phyloP scores from a whole-genome alignment of 768 basidiomycete species.

The Naganishia vaughanmartiniae region DNA sequence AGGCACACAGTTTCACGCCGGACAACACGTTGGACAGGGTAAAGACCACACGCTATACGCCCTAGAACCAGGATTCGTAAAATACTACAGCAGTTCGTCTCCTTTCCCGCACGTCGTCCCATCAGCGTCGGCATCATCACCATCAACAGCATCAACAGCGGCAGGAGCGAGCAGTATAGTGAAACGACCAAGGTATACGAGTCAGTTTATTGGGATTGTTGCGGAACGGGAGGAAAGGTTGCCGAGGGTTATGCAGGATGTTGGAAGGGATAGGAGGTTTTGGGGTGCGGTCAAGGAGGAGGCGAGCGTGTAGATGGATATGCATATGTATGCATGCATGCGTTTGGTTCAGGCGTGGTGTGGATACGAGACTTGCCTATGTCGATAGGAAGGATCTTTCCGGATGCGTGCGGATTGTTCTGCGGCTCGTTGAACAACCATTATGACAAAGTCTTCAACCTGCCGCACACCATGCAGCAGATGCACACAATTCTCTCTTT shows the following conservation, averaged over 20 bases:
- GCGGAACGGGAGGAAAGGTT: constrained; percentile 76
- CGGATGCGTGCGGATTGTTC: too few species aligned
- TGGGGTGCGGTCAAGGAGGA: constrained; percentile 39
- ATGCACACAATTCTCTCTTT: too few species aligned
- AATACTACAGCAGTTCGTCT: constrained; percentile 66
- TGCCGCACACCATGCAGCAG: too few species aligned
- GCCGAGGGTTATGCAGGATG: constrained; percentile 70
- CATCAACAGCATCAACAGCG: background rate
- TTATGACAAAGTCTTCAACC: too few species aligned
- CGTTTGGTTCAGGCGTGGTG: background rate
- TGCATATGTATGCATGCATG: background rate
- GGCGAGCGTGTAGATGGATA: constrained; percentile 7
- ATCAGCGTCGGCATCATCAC: constrained; percentile 7
- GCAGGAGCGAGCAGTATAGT: constrained; percentile 30
- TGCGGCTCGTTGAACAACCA: background rate
- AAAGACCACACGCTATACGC: constrained; percentile 95
- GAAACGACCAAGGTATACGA: constrained; percentile 43
- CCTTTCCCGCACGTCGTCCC: constrained; percentile 35
- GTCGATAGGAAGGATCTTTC: too few species aligned
- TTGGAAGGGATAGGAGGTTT: constrained; percentile 82
- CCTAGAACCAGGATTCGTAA: constrained; percentile 81
- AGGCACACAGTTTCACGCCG: constrained; percentile 87
- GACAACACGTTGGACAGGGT: constrained; percentile 87
- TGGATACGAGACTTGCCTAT: too few species aligned
- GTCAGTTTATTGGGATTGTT: constrained; percentile 68